phyloP scores from a whole-genome alignment of 2,329 filamentous ascomycete species.

The Calonectria pseudoturangicola region DNA sequence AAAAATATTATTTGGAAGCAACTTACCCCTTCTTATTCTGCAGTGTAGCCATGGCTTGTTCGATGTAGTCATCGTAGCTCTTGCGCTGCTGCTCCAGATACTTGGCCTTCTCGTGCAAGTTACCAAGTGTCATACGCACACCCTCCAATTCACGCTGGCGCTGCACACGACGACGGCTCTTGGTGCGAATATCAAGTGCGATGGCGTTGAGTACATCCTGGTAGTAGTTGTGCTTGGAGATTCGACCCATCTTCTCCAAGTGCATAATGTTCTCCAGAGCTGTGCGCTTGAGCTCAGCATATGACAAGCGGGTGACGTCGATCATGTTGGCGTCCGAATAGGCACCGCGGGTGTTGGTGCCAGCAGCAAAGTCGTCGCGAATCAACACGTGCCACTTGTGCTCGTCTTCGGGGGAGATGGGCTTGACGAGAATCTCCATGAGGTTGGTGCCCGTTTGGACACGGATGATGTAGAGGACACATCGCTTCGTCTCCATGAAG shows the following conservation, averaged over 20 bases:
- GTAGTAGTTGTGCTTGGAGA: slow-evolving; percentile 93
- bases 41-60: slow-evolving; percentile 97
- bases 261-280: slow-evolving; percentile 95
- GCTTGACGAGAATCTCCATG: slow-evolving; percentile 96
- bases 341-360: slow-evolving; percentile 83
- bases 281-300: slow-evolving; percentile 93
- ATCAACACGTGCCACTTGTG: slow-evolving; percentile 89
- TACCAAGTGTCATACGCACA: slow-evolving; percentile 83
- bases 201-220: slow-evolving; percentile 99
- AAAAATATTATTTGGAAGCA: neutral
- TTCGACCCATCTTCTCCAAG: slow-evolving; percentile 89
- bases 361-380: slow-evolving; percentile 84
- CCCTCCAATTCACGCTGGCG: slow-evolving; percentile 93
- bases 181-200: slow-evolving; percentile 96
- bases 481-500: slow-evolving; percentile 99
- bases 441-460: slow-evolving; percentile 94
- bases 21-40: slow-evolving; percentile 94
- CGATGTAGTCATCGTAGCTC: slow-evolving; percentile 99
- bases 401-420: slow-evolving; percentile 90
- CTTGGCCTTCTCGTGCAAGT: slow-evolving; percentile 88
- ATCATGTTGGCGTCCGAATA: slow-evolving; percentile 93
- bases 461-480: slow-evolving; percentile 97
- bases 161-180: slow-evolving; percentile 94
- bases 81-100: slow-evolving; percentile 97
- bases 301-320: slow-evolving; percentile 92